These are phyloP conservation scores for Magnusiomyces fungicola DNA, from an alignment of 1,139 yeast genomes.

Conservation along the genomic window DNA sequence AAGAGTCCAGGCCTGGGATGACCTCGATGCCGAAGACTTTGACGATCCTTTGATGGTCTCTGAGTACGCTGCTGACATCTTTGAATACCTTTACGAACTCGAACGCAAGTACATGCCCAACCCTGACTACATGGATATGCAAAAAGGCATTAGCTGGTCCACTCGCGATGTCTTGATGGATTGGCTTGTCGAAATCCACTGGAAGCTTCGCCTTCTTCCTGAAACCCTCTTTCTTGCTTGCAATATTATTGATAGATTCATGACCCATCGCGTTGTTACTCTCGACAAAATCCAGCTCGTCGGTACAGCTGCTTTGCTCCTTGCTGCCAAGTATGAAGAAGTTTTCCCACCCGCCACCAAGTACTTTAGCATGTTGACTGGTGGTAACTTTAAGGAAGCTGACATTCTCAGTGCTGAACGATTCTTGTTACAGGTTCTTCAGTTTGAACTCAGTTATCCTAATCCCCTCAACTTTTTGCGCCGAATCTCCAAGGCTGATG, in stretches of 20 bases:
- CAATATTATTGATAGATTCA: conserved; percentile 84
- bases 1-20: conserved; percentile 55
- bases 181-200: conserved; percentile 92
- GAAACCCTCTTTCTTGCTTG: conserved; percentile 86
- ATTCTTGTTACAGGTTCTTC: conserved; percentile 64
- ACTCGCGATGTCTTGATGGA: conserved; percentile 88
- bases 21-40: conserved; percentile 80
- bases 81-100: conserved; percentile 65
- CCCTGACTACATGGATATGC: conserved; percentile 64
- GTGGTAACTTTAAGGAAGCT: conserved; percentile 74
- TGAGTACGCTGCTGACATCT: conserved; percentile 85
- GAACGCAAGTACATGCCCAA: conserved; percentile 76
- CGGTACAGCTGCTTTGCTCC: conserved; percentile 84
- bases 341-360: conserved; percentile 85
- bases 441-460: conserved; percentile 79
- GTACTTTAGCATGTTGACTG: conserved; percentile 84
- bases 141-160: conserved; percentile 69
- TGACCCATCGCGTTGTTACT: conserved; percentile 72
- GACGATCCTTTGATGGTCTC: conserved; percentile 94
- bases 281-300: conserved; percentile 80
- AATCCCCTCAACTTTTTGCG: conserved; percentile 92
- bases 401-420: conserved; percentile 86
- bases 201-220: conserved; percentile 77
- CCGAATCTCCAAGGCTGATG: conserved; percentile 91
- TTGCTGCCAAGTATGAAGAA: conserved; percentile 94